Evolutionary conservation across 2,329 filamentous ascomycete genomes (phyloP), one percentile per base, ranked within the genome.

Genomic region (Pseudogymnoascus sp.): DNA sequence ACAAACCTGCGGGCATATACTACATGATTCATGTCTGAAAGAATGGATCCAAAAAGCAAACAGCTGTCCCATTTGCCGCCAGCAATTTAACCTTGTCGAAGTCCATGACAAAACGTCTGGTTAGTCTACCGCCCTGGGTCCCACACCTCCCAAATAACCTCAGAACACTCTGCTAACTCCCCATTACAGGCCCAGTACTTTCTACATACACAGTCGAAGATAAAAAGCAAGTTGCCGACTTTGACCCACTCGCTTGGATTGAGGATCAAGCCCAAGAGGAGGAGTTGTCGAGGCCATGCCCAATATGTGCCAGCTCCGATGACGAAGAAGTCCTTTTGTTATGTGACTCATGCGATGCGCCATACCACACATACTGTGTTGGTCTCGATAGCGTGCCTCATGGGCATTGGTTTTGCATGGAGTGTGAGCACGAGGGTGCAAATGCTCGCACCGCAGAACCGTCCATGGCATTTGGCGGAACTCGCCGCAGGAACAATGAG

Each of bases 11-110:
- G 90, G 91, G 64, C 95, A 99, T 79, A 84, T 92, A 69, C 81
- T 99, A 69, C 94, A 99, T 78, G 88, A 99, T 78, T 86, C 89
- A 61, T 99, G 94, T 76, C 82, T 99, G 69, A 89, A 89, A 70
- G 91, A 92, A 69, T 99, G 94, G 94, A 91, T 93, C 53, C 91
- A 95, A 77, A 89, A 95, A 75, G 93, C 94, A 67, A 99, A 97
- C 77, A 97, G 92, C 74, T 99, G 94, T 76, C 94, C 94, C 53
- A 96, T 99, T 75, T 99, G 94, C 77, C 90, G 94, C 69, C 89
- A 91, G 70, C 86, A 84, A 67, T 97, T 99, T 79, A 93, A 97
- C 76, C 79, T 88, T 70, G 92, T 99, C 68, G 86, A 94, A 73
- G 86, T 99, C 66, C 89, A 89, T 75, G 85, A 89, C 72, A 85